These are phyloP conservation scores for Hippophae gyantsensis DNA, from an alignment of 306 rosid genomes.

Conservation along the genomic window DNA sequence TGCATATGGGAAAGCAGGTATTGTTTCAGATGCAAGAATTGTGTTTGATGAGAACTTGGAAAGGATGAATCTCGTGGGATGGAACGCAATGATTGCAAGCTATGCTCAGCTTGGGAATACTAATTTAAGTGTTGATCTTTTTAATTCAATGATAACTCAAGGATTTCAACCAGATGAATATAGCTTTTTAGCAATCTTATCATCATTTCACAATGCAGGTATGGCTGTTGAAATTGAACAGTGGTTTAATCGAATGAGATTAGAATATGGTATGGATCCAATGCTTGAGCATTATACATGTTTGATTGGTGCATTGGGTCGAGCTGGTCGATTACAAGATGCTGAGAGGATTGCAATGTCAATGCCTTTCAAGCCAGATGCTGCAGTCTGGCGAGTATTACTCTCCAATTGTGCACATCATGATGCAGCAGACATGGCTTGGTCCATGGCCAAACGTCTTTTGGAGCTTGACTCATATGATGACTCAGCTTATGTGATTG, in stretches of 20 bases:
- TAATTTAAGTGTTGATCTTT: slow-evolving; percentile 28
- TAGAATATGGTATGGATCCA: slow-evolving; percentile 52
- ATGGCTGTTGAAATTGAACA: slow-evolving; percentile 39
- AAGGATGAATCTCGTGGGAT: slow-evolving; percentile 51
- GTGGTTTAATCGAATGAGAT: slow-evolving; percentile 62
- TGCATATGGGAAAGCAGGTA: slow-evolving; percentile 71
- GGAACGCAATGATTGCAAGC: slow-evolving; percentile 80
- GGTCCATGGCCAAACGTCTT: slow-evolving; percentile 48
- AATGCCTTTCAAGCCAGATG: slow-evolving; percentile 67
- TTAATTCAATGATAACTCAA: slow-evolving; percentile 34
- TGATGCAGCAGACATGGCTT: slow-evolving; percentile 52
- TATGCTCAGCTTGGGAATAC: slow-evolving; percentile 77
- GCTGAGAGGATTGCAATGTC: slow-evolving; percentile 59
- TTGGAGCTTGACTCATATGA: slow-evolving; percentile 60
- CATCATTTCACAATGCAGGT: slow-evolving; percentile 51
- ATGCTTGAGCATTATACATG: slow-evolving; percentile 78
- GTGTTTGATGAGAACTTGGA: slow-evolving; percentile 42
- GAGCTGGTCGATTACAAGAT: slow-evolving; percentile 50
- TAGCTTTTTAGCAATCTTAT: slow-evolving; percentile 59
- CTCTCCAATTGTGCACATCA: slow-evolving; percentile 55
- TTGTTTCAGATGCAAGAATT: slow-evolving; percentile 55
- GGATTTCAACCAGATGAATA: slow-evolving; percentile 59
- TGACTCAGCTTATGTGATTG: slow-evolving; percentile 68
- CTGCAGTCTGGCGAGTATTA: slow-evolving; percentile 84
- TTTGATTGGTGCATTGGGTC: slow-evolving; percentile 67